Base-by-base conservation (phyloP, 352 stramenopile genomes). In the Elongisporangium undulatum region DNA sequence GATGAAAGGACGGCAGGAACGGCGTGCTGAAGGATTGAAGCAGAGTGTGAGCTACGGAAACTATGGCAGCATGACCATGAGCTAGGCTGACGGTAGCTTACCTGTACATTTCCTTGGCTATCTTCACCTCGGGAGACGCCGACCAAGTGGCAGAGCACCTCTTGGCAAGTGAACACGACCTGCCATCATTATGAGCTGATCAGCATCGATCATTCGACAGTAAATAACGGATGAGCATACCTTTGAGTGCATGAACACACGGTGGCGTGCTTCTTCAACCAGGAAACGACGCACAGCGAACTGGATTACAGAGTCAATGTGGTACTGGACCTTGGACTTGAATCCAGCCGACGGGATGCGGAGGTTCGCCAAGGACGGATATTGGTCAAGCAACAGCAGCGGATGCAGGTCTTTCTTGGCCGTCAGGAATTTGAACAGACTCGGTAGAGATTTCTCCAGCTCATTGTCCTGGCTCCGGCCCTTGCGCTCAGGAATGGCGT, bases 1-100 rank as follows among this genome's bases (percentile, higher is more conserved):
- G 83, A 93, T 26, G 74, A 72, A 20, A 93, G 61, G 5, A 87
- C 71, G 17, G 83, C 81, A 45, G 83, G 76, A 13, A 91, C 72
- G 21, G 83, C 75, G 55, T 93, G 79, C 83, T 93, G 51, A 6
- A 52, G 6, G 51, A 52, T 13, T 58, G n/a, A 34, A 54, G 2
- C 63, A 58, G 38, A 49, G 9, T 29, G 20, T 4, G 15, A 22
- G 3, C 20, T 29, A 17, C n/a, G 29, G 21, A 59, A 21, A 51
- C 39, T 51, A 26, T 3, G 55, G 34, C 9, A 39, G 6, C 3
- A 39, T 58, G 21, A 17, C 58, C 3, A 57, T 8, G 4, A 59
- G 55, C 20, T 26, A 64, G 19, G 12, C 51, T 17, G 15, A 61
- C 56, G 52, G 7, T 5, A 16, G 51, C 71, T 34, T 71, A 92